Base-by-base conservation (phyloP, 2,329 filamentous ascomycete genomes). In the Xylariaceae sp. region DNA sequence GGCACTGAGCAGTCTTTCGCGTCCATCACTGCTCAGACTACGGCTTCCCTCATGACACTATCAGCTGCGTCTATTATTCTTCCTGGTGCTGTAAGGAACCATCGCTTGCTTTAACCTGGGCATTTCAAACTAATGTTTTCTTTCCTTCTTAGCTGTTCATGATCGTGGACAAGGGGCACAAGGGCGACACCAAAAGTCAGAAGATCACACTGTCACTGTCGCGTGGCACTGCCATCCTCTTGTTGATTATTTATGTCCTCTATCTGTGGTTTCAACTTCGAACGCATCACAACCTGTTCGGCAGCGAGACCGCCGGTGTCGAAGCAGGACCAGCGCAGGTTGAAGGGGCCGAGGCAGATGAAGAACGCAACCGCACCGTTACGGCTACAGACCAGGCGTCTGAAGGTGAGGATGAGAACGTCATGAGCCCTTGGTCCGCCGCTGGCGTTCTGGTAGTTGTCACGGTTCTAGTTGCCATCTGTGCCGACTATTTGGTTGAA, bases 251-350 rank as follows among this genome's bases (percentile, higher is more conserved):
- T 38, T 90, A 90, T 60, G 71, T 83, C 38, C 67, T 88, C 48
- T 90, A 88, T 59, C 76, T 90, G 11, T 71, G 75, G 58, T 90
- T 90, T 69, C 85, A 89, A 62, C 76, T 90, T 28, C 75, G 72
- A 42, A 87, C 85, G 3, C 85, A 90, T 60, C 73, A 81, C 56
- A 69, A 78, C 43, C 69, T 89, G 3, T 90, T 90, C 55, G 80
- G 83, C 50, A 64, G 67, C 47, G 73, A 42, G 11, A 23, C 46
- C 31, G 13, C 33, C 15, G 57, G 58, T 15, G 40, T 45, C 30
- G 46, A 53, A 29, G 21, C 41, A 5, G 46, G 53, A 8, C 27
- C 43, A 8, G 17, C 36, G 11, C 32, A 44, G 39, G 38, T 38
- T 31, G 41, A 48, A 27, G 41, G 18, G 31, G 34, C 24, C 8